Percentiles rank a stretch among this genome's conserved stretches.
Conservation (phyloP, 495 filamentous ascomycete species). For the Corynascus novoguineensis region DNA sequence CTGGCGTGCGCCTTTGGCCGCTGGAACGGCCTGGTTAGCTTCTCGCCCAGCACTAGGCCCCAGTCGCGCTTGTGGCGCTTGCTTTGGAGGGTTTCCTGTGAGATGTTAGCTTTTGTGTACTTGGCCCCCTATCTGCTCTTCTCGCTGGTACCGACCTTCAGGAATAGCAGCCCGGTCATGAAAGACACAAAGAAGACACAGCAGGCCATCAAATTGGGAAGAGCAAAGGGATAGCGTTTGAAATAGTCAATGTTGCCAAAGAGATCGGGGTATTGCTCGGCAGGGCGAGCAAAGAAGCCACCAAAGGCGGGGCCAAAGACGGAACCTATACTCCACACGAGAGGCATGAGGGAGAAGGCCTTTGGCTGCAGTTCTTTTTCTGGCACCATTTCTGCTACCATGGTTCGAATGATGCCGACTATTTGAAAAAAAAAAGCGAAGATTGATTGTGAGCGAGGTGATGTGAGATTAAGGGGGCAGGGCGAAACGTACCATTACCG, state of each 20-base stretch:
- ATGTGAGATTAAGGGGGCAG: neutral
- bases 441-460: slow-evolving; percentile 6
- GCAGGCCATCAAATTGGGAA: slow-evolving; percentile 76
- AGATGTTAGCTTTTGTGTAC: slow-evolving; percentile 9
- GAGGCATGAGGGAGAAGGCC: slow-evolving; percentile 79
- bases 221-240: slow-evolving; percentile 66
- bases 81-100: slow-evolving; percentile 66
- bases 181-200: slow-evolving; percentile 69
- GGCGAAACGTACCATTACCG: slow-evolving; percentile 50
- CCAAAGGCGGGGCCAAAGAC: slow-evolving; percentile 89
- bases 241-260: slow-evolving; percentile 66
- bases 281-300: slow-evolving; percentile 75
- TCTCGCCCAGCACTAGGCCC: slow-evolving; percentile 61
- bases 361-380: slow-evolving; percentile 74
- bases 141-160: slow-evolving; percentile 45
- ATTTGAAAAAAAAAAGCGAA: too few relatives aligned
- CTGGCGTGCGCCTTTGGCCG: slow-evolving; percentile 22
- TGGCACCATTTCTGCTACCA: slow-evolving; percentile 71
- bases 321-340: slow-evolving; percentile 73
- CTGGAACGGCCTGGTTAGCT: slow-evolving; percentile 36
- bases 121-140: slow-evolving; percentile 15
- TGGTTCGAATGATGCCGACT: slow-evolving; percentile 65
- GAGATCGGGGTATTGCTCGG: slow-evolving; percentile 57
- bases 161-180: slow-evolving; percentile 61
- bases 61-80: slow-evolving; percentile 60